Evolutionary conservation across 2,329 filamentous ascomycete genomes (phyloP), one percentile per base, ranked within the genome.

Genomic region (Exophiala mesophila): DNA sequence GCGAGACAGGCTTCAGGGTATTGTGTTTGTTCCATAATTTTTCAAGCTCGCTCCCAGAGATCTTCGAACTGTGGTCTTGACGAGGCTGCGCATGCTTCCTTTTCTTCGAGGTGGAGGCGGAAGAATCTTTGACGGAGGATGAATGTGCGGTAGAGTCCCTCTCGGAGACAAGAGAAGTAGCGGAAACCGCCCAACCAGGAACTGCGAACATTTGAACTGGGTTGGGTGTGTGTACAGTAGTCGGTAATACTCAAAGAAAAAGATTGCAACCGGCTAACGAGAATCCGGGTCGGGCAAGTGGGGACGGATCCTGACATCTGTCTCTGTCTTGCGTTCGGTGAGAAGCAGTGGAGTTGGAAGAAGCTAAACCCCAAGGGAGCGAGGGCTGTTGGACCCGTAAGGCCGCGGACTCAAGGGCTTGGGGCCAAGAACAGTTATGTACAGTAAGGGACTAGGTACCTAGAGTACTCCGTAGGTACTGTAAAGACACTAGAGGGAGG

Each of bases 131-230:
- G 17, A 34, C 30, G 17, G 32, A 18, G 70, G 34, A 59, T 63
- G 51, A 55, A 55, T 13, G 53, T 41, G 41, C 55, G 49, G 32
- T 44, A 34, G 19, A 50, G 42, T 53, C 57, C 55, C 53, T 59
- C 56, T 42, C 52, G 23, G 23, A 6, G 35, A 29, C 54, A 4
- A 55, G 44, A 6, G 50, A 40, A 12, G 36, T 34, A 23, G 52
- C 39, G 42, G 86, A 79, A 24, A 96, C 74, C 28, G 87, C 87
- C 89, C 90, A 96, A 55, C 92, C 92, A 58, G 86, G 85, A 20
- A 97, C 89, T 7, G 88, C 83, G 64, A 97, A 97, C 90, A 97
- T 65, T 12, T 26, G 23, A 26, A 6, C 23, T 6, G 47, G n/a
- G n/a, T n/a, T n/a, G n/a, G n/a, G n/a, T n/a, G n/a, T n/a, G n/a